These are phyloP conservation scores for Polymyxa betae DNA, from an alignment of 208 protist species.

Conservation along the genomic window DNA sequence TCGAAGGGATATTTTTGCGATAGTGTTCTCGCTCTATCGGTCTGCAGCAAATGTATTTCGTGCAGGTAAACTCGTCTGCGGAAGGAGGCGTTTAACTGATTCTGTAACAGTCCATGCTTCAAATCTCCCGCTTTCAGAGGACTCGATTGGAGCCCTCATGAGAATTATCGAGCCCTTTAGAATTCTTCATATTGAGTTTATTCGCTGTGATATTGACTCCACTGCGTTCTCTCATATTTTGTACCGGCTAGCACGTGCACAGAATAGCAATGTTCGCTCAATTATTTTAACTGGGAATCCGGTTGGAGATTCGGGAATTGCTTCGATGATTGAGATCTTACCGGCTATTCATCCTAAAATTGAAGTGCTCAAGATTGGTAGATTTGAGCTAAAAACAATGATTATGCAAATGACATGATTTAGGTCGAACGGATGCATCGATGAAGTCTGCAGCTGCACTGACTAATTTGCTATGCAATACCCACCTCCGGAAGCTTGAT, in stretches of 20 bases:
- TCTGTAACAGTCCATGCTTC: conserved; percentile 16
- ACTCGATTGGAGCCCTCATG: background rate
- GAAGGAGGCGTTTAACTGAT: too few species aligned
- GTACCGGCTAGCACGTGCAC: background rate
- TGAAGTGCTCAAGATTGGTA: conserved; percentile 31
- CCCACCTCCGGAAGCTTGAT: background rate
- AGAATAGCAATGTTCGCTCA: background rate
- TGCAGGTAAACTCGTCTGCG: too few species aligned
- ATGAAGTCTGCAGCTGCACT: conserved; percentile 11
- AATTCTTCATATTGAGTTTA: background rate
- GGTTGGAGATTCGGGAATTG: background rate
- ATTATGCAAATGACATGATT: background rate
- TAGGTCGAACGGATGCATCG: background rate
- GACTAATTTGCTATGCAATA: background rate
- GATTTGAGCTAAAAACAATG: background rate
- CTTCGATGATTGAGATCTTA: background rate
- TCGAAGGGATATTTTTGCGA: background rate
- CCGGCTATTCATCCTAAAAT: background rate
- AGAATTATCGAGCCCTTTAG: background rate
- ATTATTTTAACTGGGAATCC: conserved; percentile 33
- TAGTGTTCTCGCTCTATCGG: background rate
- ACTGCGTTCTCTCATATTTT: conserved; percentile 24
- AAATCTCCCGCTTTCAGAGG: background rate
- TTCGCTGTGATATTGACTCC: background rate
- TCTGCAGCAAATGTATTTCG: background rate